Percentiles rank a stretch among this genome's conserved stretches.
Conservation (phyloP, 805 yeast genomes). For the Starmera caribaea region DNA sequence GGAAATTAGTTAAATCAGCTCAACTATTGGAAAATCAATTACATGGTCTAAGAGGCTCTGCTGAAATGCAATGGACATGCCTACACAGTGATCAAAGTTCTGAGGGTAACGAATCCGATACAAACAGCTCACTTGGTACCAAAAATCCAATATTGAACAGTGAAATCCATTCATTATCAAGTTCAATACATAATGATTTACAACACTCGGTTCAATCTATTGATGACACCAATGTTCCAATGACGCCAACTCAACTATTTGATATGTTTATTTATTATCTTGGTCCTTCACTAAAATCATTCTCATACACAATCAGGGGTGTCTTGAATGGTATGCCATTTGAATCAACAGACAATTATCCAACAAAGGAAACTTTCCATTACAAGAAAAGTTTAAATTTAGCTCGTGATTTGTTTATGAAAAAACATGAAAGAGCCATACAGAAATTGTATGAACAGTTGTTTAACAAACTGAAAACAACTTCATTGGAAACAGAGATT, state of each 20-base stretch:
- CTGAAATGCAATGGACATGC: conserved; percentile 55
- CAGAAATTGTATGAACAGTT: conserved; percentile 38
- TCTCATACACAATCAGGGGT: conserved; percentile 51
- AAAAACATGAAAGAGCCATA: conserved; percentile 49
- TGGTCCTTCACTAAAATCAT: conserved; percentile 66
- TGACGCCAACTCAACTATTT: conserved; percentile 36
- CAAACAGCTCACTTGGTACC: not conserved
- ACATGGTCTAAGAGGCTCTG: conserved; percentile 60
- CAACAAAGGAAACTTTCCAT: conserved; percentile 31
- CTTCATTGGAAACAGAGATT: conserved; percentile 29
- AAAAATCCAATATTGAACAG: not conserved
- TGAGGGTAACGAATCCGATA: not conserved
- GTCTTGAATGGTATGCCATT: conserved; percentile 54
- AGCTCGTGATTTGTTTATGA: conserved; percentile 47
- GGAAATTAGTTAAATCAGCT: conserved; percentile 40
- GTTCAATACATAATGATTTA: conserved; percentile 1
- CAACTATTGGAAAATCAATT: conserved; percentile 43
- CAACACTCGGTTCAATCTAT: conserved; percentile 6
- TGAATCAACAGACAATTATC: conserved; percentile 23
- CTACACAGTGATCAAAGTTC: conserved; percentile 23
- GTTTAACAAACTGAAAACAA: conserved; percentile 6
- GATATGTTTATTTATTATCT: conserved; percentile 56
- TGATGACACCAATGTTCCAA: conserved; percentile 9
- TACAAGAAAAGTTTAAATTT: conserved; percentile 35
- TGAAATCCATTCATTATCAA: conserved; percentile 2